Evolutionary conservation across 345 rosid genomes (phyloP), one percentile per base, ranked within the genome.

Genomic region (Litchi chinensis): DNA sequence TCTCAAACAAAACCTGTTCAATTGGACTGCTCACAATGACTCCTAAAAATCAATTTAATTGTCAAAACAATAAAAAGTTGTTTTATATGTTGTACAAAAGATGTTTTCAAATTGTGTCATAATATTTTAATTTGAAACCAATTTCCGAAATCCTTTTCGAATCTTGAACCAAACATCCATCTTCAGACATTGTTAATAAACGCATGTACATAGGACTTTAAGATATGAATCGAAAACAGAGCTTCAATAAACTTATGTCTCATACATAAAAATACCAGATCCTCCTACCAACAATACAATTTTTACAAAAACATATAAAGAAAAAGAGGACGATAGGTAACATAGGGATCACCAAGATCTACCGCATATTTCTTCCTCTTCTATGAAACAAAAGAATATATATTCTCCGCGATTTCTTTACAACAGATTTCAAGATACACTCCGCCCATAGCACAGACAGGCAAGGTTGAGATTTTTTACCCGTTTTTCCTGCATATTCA

Each of bases 391-490:
- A 6, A 6, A 46, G 4, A 46, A n/a, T 3, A n/a, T 18, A 57
- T 15, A 21, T 37, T 22, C 71, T 48, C 68, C n/a, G 72, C 64
- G 48, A 66, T 10, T 32, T 52, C 48, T 59, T 71, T 43, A 77
- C 43, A 70, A 64, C 68, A 4, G 65, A 57, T 43, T 28, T 88
- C 86, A 93, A 41, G 96, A 92, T 19, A 92, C 93, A 16, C 96
- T 92, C 77, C 96, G 86, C 52, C 98, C 98, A 52, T 88, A 92
- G 79, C 96, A 92, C 52, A 93, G 60, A 19, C 94, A 89, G 16
- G 98, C 91, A 4, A 93, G 89, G 73, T 92, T 92, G 44, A 93
- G 90, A 87, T 90, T 93, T 84, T 90, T 93, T 15, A 89, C 93
- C 98, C 98, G 92, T 81, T 92, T 93, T 76, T 91, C 98, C 97